These are phyloP conservation scores for Aspergillus pseudotamarii DNA, from an alignment of 2,329 filamentous ascomycete genomes.

Conservation along the genomic window DNA sequence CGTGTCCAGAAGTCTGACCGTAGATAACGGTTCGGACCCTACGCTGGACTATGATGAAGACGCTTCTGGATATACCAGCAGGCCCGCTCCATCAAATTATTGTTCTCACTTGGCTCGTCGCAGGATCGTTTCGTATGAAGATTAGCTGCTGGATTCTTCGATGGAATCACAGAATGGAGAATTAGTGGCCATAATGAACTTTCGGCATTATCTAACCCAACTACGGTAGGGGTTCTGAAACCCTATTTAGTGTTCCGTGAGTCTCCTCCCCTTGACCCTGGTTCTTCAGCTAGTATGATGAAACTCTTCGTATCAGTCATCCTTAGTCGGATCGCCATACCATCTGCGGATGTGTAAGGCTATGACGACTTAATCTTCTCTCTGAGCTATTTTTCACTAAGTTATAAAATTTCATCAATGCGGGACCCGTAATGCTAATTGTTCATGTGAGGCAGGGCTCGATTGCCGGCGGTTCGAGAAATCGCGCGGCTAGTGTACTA, in stretches of 20 bases:
- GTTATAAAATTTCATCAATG: background rate
- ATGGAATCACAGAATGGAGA: background rate
- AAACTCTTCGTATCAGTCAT: conserved; percentile 87
- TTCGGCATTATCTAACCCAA: background rate
- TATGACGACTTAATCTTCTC: conserved; percentile 52
- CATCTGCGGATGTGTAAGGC: conserved; percentile 43
- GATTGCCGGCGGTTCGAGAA: background rate
- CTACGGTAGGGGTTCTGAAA: background rate
- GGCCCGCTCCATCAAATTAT: conserved; percentile 1
- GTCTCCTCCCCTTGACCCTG: conserved; percentile 12
- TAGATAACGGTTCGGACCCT: conserved; percentile 18
- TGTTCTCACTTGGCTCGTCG: conserved; percentile 28
- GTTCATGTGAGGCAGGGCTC: background rate
- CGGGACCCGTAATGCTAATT: background rate
- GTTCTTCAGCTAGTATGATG: conserved; percentile 64
- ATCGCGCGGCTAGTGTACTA: background rate
- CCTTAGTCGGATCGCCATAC: conserved; percentile 78
- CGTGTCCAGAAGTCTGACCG: background rate
- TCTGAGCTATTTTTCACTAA: conserved; percentile 34
- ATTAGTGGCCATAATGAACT: background rate
- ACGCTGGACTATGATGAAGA: conserved; percentile 52
- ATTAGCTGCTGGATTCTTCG: conserved; percentile 24
- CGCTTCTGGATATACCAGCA: background rate
- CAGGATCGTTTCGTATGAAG: conserved; percentile 41
- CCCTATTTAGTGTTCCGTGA: background rate